These are phyloP conservation scores for Luffa acutangula DNA, from an alignment of 306 rosid species.

Conservation along the genomic window DNA sequence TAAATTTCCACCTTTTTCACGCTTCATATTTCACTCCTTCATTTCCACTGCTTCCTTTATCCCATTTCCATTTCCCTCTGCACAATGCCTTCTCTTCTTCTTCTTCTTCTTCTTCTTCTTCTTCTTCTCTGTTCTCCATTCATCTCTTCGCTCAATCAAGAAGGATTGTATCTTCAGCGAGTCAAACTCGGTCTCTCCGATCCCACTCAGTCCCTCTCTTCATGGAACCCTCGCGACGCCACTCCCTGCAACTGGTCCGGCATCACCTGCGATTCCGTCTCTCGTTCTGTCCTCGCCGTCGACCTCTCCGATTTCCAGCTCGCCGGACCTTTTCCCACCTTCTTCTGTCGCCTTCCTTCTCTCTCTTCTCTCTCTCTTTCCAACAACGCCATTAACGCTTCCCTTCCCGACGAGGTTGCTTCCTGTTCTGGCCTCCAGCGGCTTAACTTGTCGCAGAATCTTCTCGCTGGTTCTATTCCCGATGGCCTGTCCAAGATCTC, in stretches of 20 bases:
- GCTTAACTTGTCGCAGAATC: conserved; percentile 42
- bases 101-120: conserved; percentile 3
- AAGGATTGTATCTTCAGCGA: conserved; percentile 46
- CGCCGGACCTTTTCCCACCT: conserved; percentile 36
- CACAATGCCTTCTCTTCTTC: background rate
- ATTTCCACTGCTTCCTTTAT: no score
- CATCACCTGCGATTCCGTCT: conserved; percentile 23
- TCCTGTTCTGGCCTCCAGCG: conserved; percentile 24
- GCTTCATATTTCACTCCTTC: background rate
- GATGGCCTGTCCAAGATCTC: conserved; percentile 25
- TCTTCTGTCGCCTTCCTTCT: conserved; percentile 40
- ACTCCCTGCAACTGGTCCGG: conserved; percentile 56
- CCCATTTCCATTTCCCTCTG: background rate
- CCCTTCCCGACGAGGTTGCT: conserved; percentile 25
- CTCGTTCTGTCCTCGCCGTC: conserved; percentile 29
- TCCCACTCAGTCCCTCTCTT: conserved; percentile 26
- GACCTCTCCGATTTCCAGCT: conserved; percentile 19
- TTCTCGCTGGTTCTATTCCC: conserved; percentile 43
- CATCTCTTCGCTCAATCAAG: conserved; percentile 47
- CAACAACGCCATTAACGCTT: conserved; percentile 27
- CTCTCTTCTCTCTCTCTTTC: conserved; percentile 21
- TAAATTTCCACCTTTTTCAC: background rate
- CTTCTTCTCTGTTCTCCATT: conserved; percentile 4
- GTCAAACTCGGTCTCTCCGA: conserved; percentile 39
- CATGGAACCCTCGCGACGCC: conserved; percentile 42